phyloP scores from a whole-genome alignment of 2,329 filamentous ascomycete species.

The Metarhizium guizhouense region DNA sequence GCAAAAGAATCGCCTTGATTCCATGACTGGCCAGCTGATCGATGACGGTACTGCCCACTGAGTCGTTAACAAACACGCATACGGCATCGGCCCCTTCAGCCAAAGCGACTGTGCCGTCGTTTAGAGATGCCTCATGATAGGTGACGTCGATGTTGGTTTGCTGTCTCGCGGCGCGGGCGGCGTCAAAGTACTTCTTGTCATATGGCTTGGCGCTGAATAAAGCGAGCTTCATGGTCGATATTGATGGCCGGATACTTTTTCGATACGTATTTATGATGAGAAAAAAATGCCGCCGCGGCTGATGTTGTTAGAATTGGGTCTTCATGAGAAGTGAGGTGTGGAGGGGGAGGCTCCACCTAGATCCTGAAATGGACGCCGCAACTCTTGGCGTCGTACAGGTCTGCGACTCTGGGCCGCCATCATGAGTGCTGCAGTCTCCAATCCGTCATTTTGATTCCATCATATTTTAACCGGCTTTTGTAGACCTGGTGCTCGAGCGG shows the following conservation, averaged over 20 bases:
- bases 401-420: too few relatives aligned
- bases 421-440: too few relatives aligned
- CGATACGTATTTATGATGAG: too few relatives aligned
- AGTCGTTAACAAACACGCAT: conserved; percentile 63
- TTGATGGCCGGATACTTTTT: background rate
- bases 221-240: conserved; percentile 42
- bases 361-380: too few relatives aligned
- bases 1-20: conserved; percentile 51
- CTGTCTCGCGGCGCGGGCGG: conserved; percentile 26
- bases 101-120: conserved; percentile 45
- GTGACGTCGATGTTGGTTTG: conserved; percentile 31
- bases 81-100: conserved; percentile 45
- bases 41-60: conserved; percentile 41
- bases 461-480: too few relatives aligned
- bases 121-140: conserved; percentile 51
- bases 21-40: conserved; percentile 37
- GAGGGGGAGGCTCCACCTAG: too few relatives aligned
- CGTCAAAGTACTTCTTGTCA: conserved; percentile 46
- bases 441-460: too few relatives aligned
- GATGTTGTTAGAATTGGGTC: too few relatives aligned
- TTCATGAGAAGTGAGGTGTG: too few relatives aligned
- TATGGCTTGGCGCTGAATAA: conserved; percentile 59
- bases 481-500: too few relatives aligned
- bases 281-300: too few relatives aligned
- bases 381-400: too few relatives aligned